Conservation (phyloP, 2,329 filamentous ascomycete genomes). For the Elsinoe batatas region DNA sequence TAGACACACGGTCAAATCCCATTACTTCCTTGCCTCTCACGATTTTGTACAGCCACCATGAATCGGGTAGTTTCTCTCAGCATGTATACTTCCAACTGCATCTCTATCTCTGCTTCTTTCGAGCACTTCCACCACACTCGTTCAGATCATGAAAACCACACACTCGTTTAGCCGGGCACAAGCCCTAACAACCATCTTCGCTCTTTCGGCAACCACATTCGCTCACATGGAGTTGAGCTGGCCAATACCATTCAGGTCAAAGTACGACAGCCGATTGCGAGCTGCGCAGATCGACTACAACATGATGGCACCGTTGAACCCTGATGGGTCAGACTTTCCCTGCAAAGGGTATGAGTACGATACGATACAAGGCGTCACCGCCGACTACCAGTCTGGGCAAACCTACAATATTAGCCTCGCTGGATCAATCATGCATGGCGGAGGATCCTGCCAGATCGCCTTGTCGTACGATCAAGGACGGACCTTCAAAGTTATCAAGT, state of each 20-base stretch:
- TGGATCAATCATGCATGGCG: constrained; percentile 52
- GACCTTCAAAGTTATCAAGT: constrained; percentile 60
- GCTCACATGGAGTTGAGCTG: constrained; percentile 48
- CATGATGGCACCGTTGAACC: constrained; percentile 57
- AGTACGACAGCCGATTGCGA: constrained; percentile 33
- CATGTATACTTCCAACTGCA: neutral
- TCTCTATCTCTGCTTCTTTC: neutral
- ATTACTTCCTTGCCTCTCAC: constrained; percentile 7
- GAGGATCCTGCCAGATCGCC: constrained; percentile 67
- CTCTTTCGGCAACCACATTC: constrained; percentile 11
- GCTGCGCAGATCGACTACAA: constrained; percentile 53
- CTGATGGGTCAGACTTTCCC: constrained; percentile 56
- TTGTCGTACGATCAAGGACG: constrained; percentile 63
- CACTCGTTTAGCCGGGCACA: neutral
- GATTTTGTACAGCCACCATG: constrained; percentile 1
- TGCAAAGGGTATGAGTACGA: constrained; percentile 61
- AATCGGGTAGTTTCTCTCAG: neutral
- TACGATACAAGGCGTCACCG: constrained; percentile 43
- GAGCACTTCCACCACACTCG: neutral
- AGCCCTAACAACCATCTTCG: neutral
- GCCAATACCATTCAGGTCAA: constrained; percentile 45
- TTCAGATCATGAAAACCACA: neutral
- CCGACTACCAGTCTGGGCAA: constrained; percentile 53
- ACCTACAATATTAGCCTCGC: constrained; percentile 54
- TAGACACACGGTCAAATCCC: neutral